These are phyloP conservation scores for Cucurbita pepo DNA, from an alignment of 306 rosid species.

Conservation along the genomic window DNA sequence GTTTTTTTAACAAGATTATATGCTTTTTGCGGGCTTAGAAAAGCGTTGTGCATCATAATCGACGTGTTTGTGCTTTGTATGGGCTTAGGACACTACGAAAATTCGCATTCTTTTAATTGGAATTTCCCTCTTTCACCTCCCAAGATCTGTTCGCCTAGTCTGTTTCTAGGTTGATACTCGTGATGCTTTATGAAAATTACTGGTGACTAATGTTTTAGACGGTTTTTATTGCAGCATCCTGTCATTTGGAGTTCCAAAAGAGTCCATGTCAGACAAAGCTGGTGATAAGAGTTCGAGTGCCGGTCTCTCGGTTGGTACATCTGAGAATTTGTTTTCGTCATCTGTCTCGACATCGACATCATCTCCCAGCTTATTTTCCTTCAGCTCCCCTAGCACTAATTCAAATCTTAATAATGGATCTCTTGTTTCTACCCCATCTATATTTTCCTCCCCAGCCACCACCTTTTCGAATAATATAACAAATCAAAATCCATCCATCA, in stretches of 20 bases:
- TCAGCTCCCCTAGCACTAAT: conserved; percentile 17
- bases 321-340: conserved; percentile 26
- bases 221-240: conserved; percentile 33
- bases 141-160: neutral
- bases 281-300: conserved; percentile 14
- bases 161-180: neutral
- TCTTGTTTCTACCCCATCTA: conserved; percentile 21
- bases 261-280: conserved; percentile 19
- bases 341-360: conserved; percentile 23
- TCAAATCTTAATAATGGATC: conserved; percentile 34
- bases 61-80: neutral
- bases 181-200: neutral
- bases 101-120: neutral
- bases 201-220: neutral
- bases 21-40: neutral
- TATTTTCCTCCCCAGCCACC: conserved; percentile 18
- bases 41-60: neutral
- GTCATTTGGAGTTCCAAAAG: conserved; percentile 17
- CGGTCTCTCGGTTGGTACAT: conserved; percentile 18
- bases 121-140: neutral
- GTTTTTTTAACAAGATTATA: neutral
- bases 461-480: conserved; percentile 18
- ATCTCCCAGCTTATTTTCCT: conserved; percentile 18
- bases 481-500: conserved; percentile 25
- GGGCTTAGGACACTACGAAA: neutral